Conservation (phyloP, 106 monocot genomes). For the Apostasia ramifera region DNA sequence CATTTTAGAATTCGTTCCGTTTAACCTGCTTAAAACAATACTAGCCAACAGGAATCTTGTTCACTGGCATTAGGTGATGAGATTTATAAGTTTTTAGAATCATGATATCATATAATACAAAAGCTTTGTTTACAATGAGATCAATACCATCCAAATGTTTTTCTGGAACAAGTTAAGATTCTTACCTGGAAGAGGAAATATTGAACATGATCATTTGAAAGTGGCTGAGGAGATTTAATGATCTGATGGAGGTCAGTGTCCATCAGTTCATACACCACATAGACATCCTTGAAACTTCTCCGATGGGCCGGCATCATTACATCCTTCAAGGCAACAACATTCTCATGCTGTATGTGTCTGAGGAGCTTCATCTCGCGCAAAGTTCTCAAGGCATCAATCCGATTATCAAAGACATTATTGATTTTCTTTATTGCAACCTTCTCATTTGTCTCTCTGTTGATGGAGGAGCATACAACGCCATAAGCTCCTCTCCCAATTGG, state of each 20-base stretch:
- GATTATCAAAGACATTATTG: constrained; percentile 47
- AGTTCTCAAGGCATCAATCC: constrained; percentile 47
- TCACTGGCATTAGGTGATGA: no score
- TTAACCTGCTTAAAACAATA: no score
- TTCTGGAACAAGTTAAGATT: background rate
- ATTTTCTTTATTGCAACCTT: constrained; percentile 61
- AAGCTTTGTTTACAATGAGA: no score
- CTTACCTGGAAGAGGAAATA: constrained; percentile 30
- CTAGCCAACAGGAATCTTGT: no score
- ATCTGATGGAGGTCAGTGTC: constrained; percentile 48
- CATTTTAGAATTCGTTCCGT: no score
- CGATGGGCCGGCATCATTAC: constrained; percentile 42
- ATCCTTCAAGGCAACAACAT: constrained; percentile 54
- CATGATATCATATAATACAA: no score
- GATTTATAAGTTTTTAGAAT: no score
- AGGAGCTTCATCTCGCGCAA: constrained; percentile 57
- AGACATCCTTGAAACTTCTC: constrained; percentile 49
- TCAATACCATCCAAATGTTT: no score
- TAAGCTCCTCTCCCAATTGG: constrained; percentile 57
- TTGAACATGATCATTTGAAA: constrained; percentile 31
- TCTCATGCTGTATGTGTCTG: constrained; percentile 38
- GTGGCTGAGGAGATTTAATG: constrained; percentile 27
- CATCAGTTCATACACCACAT: constrained; percentile 59
- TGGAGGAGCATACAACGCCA: constrained; percentile 51
- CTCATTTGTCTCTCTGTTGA: constrained; percentile 52